These are phyloP conservation scores for Microglena sp. DNA, from an alignment of 139 green algal species.

Conservation along the genomic window DNA sequence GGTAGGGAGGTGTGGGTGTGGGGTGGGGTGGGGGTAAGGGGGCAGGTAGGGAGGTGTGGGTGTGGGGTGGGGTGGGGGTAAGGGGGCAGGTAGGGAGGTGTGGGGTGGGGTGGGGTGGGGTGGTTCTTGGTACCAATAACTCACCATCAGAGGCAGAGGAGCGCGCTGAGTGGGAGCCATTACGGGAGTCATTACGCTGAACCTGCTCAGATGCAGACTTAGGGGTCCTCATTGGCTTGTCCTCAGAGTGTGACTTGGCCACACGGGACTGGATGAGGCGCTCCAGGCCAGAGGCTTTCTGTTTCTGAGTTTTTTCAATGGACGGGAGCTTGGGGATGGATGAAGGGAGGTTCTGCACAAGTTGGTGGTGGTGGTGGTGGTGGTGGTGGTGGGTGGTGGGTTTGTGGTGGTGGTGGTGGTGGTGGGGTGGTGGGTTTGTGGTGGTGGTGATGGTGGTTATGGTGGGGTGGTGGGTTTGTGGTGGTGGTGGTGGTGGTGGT, in stretches of 20 bases:
- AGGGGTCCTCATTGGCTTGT: too few species aligned
- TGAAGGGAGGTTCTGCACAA: neutral
- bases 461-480: neutral
- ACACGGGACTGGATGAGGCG: too few species aligned
- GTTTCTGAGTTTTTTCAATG: too few species aligned
- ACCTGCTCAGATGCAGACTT: too few species aligned
- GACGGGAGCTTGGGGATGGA: constrained; percentile 31
- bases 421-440: neutral
- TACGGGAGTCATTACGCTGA: too few species aligned
- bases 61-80: neutral
- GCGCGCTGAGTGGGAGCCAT: neutral
- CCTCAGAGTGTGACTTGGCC: too few species aligned
- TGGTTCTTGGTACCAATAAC: neutral
- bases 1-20: neutral
- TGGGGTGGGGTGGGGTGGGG: neutral
- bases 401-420: neutral
- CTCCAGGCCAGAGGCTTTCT: too few species aligned
- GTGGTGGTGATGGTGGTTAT: neutral
- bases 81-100: neutral
- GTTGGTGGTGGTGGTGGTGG: neutral
- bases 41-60: neutral
- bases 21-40: neutral
- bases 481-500: too few species aligned
- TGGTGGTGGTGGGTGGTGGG: neutral
- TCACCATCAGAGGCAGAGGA: neutral